Percentiles rank a stretch among this genome's conserved stretches.
These are phyloP conservation scores for Penicillium italicum DNA, from an alignment of 2,329 filamentous ascomycete species.

Conservation along the genomic window DNA sequence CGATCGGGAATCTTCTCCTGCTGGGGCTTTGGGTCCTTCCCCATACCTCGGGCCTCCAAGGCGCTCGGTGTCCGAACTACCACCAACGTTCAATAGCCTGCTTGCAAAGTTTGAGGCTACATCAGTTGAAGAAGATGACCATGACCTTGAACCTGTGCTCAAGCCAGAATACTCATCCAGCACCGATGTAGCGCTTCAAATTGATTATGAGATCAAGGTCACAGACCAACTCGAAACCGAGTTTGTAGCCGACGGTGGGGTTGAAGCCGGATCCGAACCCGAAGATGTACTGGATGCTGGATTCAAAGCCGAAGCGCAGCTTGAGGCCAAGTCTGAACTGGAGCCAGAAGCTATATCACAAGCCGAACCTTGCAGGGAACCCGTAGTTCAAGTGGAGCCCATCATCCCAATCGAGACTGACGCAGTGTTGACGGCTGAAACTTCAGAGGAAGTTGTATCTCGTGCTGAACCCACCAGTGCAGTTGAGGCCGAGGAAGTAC, in stretches of 20 bases:
- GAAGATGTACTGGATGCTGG: background rate
- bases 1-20: slow-evolving; percentile 14
- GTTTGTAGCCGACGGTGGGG: background rate
- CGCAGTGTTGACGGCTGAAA: background rate
- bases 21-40: slow-evolving; percentile 8
- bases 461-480: background rate
- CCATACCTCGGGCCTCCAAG: slow-evolving; percentile 10
- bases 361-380: background rate
- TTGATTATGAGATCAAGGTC: background rate
- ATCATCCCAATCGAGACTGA: background rate
- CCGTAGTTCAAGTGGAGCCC: background rate
- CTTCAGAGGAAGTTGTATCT: background rate
- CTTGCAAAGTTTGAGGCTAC: slow-evolving; percentile 39
- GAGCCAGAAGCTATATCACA: background rate
- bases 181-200: background rate
- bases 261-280: background rate
- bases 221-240: background rate
- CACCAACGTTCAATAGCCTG: slow-evolving; percentile 36
- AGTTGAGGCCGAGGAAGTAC: background rate
- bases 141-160: background rate
- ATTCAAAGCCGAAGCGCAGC: background rate
- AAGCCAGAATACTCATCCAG: background rate
- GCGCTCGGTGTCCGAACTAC: slow-evolving; percentile 29
- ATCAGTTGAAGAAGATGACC: slow-evolving; percentile 8
- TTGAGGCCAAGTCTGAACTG: background rate